A percentile compares a stretch with the other conserved stretches of the same genome.
phyloP scores from a whole-genome alignment of 75 land plant genomes.

The Selaginella tamariscina region DNA sequence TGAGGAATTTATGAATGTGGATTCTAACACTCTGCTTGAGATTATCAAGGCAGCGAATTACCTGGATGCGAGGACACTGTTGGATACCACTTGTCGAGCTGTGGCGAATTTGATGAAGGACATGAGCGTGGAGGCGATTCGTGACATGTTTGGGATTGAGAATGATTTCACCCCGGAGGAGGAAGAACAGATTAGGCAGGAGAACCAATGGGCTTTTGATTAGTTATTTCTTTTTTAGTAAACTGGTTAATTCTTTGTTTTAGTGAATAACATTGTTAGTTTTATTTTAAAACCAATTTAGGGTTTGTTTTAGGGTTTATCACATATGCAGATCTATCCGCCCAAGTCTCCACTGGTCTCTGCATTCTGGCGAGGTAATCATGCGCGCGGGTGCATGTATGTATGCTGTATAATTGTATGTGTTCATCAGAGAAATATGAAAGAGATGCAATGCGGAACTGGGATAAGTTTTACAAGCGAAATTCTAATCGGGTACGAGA shows the following conservation, averaged over 20 bases:
- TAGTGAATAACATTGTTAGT: too few species aligned
- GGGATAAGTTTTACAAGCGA: slow-evolving; percentile 87
- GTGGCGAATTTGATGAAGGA: slow-evolving; percentile 5
- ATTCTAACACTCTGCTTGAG: slow-evolving; percentile 46
- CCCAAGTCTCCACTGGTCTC: slow-evolving; percentile 15
- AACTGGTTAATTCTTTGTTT: too few species aligned
- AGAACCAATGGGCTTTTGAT: too few species aligned
- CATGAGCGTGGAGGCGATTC: background rate
- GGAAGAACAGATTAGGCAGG: too few species aligned
- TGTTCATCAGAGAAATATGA: slow-evolving; percentile 74
- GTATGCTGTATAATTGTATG: background rate
- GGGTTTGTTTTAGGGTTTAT: too few species aligned
- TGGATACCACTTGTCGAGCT: background rate
- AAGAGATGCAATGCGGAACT: slow-evolving; percentile 81
- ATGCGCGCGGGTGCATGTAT: background rate
- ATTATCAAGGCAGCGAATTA: slow-evolving; percentile 31
- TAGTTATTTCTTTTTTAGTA: too few species aligned
- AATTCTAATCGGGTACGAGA: slow-evolving; percentile 59
- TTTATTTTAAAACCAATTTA: too few species aligned
- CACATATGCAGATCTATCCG: slow-evolving; percentile 23
- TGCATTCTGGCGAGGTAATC: slow-evolving; percentile 17
- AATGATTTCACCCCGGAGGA: too few species aligned
- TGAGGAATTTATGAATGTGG: slow-evolving; percentile 49
- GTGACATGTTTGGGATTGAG: background rate
- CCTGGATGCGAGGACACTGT: background rate